phyloP scores from a whole-genome alignment of 371 early-diverging fungal species.

The Mucor velutinosus region DNA sequence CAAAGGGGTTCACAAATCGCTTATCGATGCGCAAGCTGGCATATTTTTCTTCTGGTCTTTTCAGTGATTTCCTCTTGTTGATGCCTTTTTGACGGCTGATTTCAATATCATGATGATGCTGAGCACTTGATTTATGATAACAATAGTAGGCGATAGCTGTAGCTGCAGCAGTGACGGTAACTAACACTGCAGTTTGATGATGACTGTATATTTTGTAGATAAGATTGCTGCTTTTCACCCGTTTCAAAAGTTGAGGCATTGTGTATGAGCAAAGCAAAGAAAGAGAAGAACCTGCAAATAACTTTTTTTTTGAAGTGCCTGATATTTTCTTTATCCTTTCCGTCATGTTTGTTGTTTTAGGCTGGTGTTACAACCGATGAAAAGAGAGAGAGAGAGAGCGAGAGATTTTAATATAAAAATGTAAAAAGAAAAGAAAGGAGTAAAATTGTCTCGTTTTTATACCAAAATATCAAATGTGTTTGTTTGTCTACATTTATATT shows the following conservation, averaged over 20 bases:
- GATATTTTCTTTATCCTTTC: slow-evolving; percentile 14
- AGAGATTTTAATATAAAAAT: neutral
- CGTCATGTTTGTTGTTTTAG: neutral
- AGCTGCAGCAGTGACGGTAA: slow-evolving; percentile 6
- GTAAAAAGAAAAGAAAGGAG: neutral
- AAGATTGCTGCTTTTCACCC: slow-evolving; percentile 3
- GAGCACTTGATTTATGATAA: neutral
- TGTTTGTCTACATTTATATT: neutral
- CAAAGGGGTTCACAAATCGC: slow-evolving; percentile 27
- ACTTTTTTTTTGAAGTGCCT: slow-evolving; percentile 13
- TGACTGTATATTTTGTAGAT: neutral
- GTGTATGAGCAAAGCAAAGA: slow-evolving; percentile 12
- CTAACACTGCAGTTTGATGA: neutral
- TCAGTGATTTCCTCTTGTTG: slow-evolving; percentile 14
- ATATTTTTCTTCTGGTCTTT: slow-evolving; percentile 24
- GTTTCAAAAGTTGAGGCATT: slow-evolving; percentile 8
- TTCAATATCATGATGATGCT: slow-evolving; percentile 5
- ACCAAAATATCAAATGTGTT: neutral
- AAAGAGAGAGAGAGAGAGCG: neutral
- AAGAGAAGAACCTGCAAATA: slow-evolving; percentile 16
- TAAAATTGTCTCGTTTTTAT: neutral
- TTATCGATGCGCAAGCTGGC: slow-evolving; percentile 20
- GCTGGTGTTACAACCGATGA: neutral
- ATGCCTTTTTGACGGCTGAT: slow-evolving; percentile 5
- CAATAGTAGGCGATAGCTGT: slow-evolving; percentile 11